Evolutionary conservation across 2,329 filamentous ascomycete genomes (phyloP).

Genomic region (Pyrenochaeta sp.): DNA sequence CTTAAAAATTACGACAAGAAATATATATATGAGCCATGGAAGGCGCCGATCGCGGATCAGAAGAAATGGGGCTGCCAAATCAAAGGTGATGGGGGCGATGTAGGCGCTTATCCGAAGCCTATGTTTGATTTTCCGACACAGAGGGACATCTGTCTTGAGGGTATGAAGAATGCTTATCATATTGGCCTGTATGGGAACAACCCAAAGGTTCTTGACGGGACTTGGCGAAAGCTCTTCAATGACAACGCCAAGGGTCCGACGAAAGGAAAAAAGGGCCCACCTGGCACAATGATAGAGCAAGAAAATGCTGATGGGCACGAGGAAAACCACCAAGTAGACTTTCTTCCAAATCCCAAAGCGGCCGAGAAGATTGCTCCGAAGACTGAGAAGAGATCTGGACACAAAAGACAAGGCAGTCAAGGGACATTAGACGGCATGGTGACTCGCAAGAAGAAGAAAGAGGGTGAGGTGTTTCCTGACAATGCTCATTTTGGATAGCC

Average conservation of each 20-base stretch:
- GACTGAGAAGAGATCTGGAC: constrained; percentile 68
- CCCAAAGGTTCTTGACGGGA: constrained; percentile 66
- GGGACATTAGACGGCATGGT: constrained; percentile 49
- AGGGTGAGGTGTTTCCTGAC: constrained; percentile 23
- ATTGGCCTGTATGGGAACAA: constrained; percentile 72
- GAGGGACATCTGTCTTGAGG: constrained; percentile 68
- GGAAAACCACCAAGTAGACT: constrained; percentile 7
- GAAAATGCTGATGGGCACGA: constrained; percentile 29
- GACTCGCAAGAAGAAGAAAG: constrained; percentile 42
- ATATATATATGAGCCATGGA: constrained; percentile 84
- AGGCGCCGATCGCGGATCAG: constrained; percentile 72
- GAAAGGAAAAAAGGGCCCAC: constrained; percentile 49
- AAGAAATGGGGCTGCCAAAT: constrained; percentile 72
- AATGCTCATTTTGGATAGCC: constrained; percentile 18
- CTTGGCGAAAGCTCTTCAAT: constrained; percentile 40
- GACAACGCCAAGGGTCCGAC: constrained; percentile 58
- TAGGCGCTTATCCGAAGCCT: constrained; percentile 71
- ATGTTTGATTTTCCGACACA: constrained; percentile 78
- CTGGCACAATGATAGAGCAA: constrained; percentile 48
- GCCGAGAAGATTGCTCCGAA: constrained; percentile 57
- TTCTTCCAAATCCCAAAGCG: constrained; percentile 18
- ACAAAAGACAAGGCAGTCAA: constrained; percentile 65
- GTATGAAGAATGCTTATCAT: constrained; percentile 75
- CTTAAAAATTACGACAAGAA: constrained; percentile 68
- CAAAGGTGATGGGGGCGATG: constrained; percentile 57